Conservation (phyloP, 257 asterid genomes). For the Jaltomata sinuosa region DNA sequence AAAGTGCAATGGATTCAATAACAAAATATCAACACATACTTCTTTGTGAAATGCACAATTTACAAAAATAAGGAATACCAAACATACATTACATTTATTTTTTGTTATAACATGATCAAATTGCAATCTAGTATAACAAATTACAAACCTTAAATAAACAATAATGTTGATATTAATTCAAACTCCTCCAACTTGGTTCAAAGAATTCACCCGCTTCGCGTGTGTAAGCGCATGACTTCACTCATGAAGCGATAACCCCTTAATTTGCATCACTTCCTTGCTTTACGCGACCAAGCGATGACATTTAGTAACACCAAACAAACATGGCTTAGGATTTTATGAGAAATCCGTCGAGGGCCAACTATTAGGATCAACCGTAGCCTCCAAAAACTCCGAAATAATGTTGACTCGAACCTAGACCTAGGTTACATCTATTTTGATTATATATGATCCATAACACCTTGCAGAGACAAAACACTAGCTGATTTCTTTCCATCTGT, state of each 20-base stretch:
- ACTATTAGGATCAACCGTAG: background rate
- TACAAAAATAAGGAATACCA: background rate
- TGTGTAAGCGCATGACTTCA: too few relatives aligned
- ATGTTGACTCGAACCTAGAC: background rate
- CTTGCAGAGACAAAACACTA: too few relatives aligned
- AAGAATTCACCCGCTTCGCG: too few relatives aligned
- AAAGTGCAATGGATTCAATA: background rate
- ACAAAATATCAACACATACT: too few relatives aligned
- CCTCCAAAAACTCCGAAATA: background rate
- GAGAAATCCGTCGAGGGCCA: background rate
- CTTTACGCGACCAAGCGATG: background rate
- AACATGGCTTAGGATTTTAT: background rate
- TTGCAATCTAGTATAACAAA: background rate
- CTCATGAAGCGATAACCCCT: background rate
- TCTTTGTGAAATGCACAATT: background rate
- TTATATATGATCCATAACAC: background rate
- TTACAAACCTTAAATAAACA: background rate
- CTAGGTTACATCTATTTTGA: background rate
- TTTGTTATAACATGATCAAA: background rate
- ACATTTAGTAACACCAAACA: too few relatives aligned
- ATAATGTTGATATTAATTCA: background rate
- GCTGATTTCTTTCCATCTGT: too few relatives aligned
- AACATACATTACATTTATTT: background rate
- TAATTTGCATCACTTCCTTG: too few relatives aligned
- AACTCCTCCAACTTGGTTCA: too few relatives aligned